Percentiles rank a stretch among this genome's conserved stretches.
Conservation (phyloP, 495 filamentous ascomycete species). For the Lasiosphaeria hispida region DNA sequence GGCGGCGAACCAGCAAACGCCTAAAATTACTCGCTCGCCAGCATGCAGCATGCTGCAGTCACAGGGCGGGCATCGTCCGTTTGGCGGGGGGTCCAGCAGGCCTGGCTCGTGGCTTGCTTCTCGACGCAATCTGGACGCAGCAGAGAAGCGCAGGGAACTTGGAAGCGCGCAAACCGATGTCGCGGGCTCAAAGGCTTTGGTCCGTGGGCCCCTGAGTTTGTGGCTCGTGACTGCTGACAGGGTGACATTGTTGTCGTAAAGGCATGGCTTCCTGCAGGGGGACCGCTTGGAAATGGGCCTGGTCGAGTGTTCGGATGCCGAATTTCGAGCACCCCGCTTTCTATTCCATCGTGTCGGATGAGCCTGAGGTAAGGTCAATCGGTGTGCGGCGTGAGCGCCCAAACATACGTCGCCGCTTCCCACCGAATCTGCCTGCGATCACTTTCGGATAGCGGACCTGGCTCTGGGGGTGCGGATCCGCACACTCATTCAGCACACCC, state of each 20-base stretch:
- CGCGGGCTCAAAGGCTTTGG: background rate
- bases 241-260: background rate
- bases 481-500: too few species aligned
- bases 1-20: constrained; percentile 9
- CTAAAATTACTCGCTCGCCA: constrained; percentile 2
- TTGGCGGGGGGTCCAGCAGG: constrained; percentile 2
- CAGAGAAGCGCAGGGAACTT: too few species aligned
- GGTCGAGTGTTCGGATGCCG: background rate
- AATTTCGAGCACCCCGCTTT: background rate
- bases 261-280: constrained; percentile 11
- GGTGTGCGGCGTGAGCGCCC: too few species aligned
- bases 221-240: constrained; percentile 1
- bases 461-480: too few species aligned
- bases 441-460: too few species aligned
- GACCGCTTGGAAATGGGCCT: background rate
- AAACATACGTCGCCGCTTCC: too few species aligned
- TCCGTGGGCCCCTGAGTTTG: background rate
- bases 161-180: background rate
- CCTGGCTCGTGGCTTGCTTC: too few species aligned
- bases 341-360: background rate
- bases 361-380: too few species aligned
- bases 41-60: constrained; percentile 24
- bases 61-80: constrained; percentile 15
- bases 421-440: too few species aligned
- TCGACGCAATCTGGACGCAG: too few species aligned